Conservation (phyloP, 2,329 filamentous ascomycete genomes). For the Xenoacremonium recifei region DNA sequence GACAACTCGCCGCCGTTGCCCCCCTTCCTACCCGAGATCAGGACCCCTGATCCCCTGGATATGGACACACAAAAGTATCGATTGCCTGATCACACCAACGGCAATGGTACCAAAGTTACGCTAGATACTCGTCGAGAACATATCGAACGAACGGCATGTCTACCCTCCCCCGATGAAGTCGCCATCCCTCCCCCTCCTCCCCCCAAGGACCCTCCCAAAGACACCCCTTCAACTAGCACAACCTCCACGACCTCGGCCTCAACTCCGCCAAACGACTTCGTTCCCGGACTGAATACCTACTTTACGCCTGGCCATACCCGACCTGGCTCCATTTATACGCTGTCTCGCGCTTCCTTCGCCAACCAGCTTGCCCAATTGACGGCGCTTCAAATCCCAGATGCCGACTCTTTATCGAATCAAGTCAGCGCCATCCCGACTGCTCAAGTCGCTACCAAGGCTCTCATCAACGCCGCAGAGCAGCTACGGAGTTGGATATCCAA, state of each 20-base stretch:
- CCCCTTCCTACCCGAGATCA: constrained; percentile 51
- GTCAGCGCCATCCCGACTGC: constrained; percentile 85
- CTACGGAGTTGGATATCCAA: constrained; percentile 94
- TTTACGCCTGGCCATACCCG: constrained; percentile 68
- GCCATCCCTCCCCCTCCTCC: constrained; percentile 36
- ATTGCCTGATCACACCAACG: constrained; percentile 67
- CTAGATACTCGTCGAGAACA: constrained; percentile 57
- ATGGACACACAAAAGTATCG: constrained; percentile 76
- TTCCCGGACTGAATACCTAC: constrained; percentile 56
- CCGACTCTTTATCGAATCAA: constrained; percentile 76
- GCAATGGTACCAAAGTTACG: constrained; percentile 65
- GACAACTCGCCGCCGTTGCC: constrained; percentile 25
- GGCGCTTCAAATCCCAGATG: constrained; percentile 83
- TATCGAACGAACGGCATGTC: constrained; percentile 48
- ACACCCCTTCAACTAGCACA: constrained; percentile 37
- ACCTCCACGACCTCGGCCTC: constrained; percentile 22
- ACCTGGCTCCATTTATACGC: constrained; percentile 86
- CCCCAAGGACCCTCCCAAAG: constrained; percentile 25
- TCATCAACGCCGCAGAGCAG: constrained; percentile 86
- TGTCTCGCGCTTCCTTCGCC: constrained; percentile 88
- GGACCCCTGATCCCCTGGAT: constrained; percentile 47
- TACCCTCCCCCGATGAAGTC: constrained; percentile 34
- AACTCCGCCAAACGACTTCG: constrained; percentile 40
- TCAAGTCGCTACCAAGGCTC: constrained; percentile 75
- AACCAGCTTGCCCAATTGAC: constrained; percentile 92